These are phyloP conservation scores for Periglandula ipomoeae DNA, from an alignment of 2,329 filamentous ascomycete species.

Conservation along the genomic window DNA sequence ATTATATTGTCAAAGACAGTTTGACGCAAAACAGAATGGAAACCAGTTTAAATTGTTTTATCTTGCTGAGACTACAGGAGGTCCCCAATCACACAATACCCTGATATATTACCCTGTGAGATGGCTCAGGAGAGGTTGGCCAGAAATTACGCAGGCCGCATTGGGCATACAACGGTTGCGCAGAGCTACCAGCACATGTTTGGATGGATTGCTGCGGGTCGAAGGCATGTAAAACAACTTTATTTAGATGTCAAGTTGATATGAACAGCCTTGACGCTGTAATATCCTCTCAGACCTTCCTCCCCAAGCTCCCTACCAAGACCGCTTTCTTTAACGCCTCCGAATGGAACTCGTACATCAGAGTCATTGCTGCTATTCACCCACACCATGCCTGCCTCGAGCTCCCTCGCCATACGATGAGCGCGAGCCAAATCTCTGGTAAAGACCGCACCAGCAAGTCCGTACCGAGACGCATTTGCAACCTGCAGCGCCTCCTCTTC, in stretches of 20 bases:
- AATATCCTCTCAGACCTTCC: slow-evolving; percentile 20
- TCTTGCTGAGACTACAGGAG: too few relatives aligned
- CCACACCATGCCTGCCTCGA: slow-evolving; percentile 44
- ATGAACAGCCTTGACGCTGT: slow-evolving; percentile 21
- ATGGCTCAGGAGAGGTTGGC: neutral
- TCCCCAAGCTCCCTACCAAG: slow-evolving; percentile 22
- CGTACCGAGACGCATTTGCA: slow-evolving; percentile 38
- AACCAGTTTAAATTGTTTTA: neutral
- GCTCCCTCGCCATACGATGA: slow-evolving; percentile 33
- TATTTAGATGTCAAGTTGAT: slow-evolving; percentile 15
- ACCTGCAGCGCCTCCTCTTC: slow-evolving; percentile 20
- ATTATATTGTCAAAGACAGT: neutral
- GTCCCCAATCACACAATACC: too few relatives aligned
- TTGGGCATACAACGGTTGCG: too few relatives aligned
- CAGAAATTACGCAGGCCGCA: too few relatives aligned
- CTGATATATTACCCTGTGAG: too few relatives aligned
- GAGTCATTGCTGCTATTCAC: slow-evolving; percentile 27
- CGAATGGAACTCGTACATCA: slow-evolving; percentile 22
- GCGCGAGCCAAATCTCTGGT: slow-evolving; percentile 38
- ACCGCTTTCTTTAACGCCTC: slow-evolving; percentile 24
- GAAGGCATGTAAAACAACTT: neutral
- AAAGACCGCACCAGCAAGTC: slow-evolving; percentile 46
- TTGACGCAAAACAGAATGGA: neutral
- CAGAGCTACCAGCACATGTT: too few relatives aligned
- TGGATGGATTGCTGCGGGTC: too few relatives aligned